Evolutionary conservation across 1,139 yeast genomes (phyloP).

Genomic region (Groenewaldozyma auringiensis): DNA sequence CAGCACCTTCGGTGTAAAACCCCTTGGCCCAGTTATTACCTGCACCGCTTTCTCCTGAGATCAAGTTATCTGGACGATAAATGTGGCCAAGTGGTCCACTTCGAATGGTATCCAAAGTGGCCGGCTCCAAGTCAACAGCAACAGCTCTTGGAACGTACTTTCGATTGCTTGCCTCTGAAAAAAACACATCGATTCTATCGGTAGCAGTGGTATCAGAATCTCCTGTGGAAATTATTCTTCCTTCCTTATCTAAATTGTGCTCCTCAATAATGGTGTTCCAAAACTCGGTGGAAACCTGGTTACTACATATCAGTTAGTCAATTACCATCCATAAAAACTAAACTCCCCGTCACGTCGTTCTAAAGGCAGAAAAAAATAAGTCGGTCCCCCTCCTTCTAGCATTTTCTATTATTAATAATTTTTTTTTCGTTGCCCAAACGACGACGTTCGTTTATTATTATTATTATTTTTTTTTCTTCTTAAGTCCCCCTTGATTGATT

Average conservation of each 20-base stretch:
- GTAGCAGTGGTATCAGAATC: slow-evolving; percentile 29
- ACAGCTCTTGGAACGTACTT: slow-evolving; percentile 43
- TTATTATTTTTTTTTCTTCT: too few relatives aligned
- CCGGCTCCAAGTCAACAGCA: slow-evolving; percentile 41
- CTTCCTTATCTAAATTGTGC: slow-evolving; percentile 54
- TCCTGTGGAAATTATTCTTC: slow-evolving; percentile 28
- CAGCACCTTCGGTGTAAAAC: slow-evolving; percentile 42
- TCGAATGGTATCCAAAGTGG: slow-evolving; percentile 39
- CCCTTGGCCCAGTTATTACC: slow-evolving; percentile 47
- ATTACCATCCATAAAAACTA: too few relatives aligned
- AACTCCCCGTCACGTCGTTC: too few relatives aligned
- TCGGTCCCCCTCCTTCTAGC: too few relatives aligned
- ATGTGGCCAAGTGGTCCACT: slow-evolving; percentile 37
- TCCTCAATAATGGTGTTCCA: slow-evolving; percentile 65
- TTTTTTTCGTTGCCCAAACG: too few relatives aligned
- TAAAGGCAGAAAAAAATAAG: too few relatives aligned
- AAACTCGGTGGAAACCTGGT: slow-evolving; percentile 63
- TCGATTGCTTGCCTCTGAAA: slow-evolving; percentile 31
- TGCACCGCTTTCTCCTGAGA: slow-evolving; percentile 39
- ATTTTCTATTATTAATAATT: too few relatives aligned
- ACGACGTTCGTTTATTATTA: too few relatives aligned
- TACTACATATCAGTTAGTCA: slow-evolving; percentile 32
- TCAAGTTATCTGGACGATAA: slow-evolving; percentile 41
- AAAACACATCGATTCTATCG: slow-evolving; percentile 28
- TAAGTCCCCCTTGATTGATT: too few relatives aligned